A percentile compares a stretch with the other conserved stretches of the same genome.
Conservation (phyloP, 345 rosid genomes). For the Garcia nutans region DNA sequence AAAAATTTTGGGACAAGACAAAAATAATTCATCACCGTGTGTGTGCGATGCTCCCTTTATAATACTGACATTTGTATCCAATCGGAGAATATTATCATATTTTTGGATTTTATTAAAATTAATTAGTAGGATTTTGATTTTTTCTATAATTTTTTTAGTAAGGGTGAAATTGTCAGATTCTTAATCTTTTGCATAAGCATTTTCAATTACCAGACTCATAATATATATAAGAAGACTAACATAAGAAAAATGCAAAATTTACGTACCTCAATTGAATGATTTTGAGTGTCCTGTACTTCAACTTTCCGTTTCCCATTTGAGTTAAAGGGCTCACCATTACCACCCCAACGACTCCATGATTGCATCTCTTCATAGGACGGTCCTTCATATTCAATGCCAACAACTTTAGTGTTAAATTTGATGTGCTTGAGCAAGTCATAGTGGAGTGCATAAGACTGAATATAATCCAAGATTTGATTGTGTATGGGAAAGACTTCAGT, state of each 20-base stretch:
- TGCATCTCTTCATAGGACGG: slow-evolving; percentile 19
- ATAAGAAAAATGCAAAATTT: no score
- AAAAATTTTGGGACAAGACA: background rate
- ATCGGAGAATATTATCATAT: no score
- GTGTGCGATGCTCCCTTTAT: no score
- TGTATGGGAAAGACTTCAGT: slow-evolving; percentile 27
- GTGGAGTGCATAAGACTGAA: slow-evolving; percentile 34
- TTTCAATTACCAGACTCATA: no score
- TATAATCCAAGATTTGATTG: slow-evolving; percentile 29
- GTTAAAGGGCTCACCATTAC: slow-evolving; percentile 30
- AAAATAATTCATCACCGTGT: no score
- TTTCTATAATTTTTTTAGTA: no score
- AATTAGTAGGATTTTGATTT: no score
- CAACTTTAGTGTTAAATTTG: slow-evolving; percentile 35
- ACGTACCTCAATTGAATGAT: slow-evolving; percentile 22
- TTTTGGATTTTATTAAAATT: no score
- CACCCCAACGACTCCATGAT: slow-evolving; percentile 36
- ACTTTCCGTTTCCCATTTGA: slow-evolving; percentile 41
- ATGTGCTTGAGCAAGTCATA: slow-evolving; percentile 38
- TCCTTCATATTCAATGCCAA: slow-evolving; percentile 25
- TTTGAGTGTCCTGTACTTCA: slow-evolving; percentile 16
- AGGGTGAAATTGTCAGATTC: no score
- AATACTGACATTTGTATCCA: no score
- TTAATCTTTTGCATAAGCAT: no score
- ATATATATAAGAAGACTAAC: no score